Conservation (phyloP, 129 eudicot species). For the Centrapalus pauciflorus region DNA sequence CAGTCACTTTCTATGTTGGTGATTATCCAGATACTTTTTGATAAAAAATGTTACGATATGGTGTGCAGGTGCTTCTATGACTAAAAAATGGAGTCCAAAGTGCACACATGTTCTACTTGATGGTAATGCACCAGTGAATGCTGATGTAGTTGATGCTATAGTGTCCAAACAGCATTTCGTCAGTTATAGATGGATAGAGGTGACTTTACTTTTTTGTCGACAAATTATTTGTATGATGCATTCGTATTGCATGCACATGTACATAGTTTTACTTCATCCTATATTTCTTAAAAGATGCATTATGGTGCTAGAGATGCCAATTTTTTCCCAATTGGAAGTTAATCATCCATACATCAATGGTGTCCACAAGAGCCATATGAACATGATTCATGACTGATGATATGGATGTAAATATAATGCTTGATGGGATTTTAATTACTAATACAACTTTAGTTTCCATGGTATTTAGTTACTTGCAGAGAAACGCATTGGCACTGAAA, state of each 20-base stretch:
- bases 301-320: no score
- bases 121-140: conserved; percentile 46
- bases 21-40: not conserved
- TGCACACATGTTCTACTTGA: conserved; percentile 86
- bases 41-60: not conserved
- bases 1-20: not conserved
- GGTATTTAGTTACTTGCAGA: conserved; percentile 60
- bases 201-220: conserved; percentile 23
- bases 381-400: not conserved
- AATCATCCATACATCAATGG: no score
- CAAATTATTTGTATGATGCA: conserved; percentile 1
- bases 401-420: not conserved
- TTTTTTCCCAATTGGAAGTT: no score
- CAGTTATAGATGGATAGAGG: conserved; percentile 70
- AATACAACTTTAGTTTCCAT: conserved; percentile 13
- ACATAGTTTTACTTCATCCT: conserved; percentile 2
- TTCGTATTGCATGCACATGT: conserved; percentile 10
- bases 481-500: conserved; percentile 51
- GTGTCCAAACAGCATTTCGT: conserved; percentile 52
- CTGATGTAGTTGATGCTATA: conserved; percentile 58
- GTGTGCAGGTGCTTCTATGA: conserved; percentile 60
- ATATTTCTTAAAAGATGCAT: no score
- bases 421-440: not conserved
- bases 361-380: no score
- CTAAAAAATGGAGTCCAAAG: conserved; percentile 51